A percentile compares a stretch with the other conserved stretches of the same genome.
phyloP scores from a whole-genome alignment of 1,284 basidiomycete species.

The Ustilago loliicola region DNA sequence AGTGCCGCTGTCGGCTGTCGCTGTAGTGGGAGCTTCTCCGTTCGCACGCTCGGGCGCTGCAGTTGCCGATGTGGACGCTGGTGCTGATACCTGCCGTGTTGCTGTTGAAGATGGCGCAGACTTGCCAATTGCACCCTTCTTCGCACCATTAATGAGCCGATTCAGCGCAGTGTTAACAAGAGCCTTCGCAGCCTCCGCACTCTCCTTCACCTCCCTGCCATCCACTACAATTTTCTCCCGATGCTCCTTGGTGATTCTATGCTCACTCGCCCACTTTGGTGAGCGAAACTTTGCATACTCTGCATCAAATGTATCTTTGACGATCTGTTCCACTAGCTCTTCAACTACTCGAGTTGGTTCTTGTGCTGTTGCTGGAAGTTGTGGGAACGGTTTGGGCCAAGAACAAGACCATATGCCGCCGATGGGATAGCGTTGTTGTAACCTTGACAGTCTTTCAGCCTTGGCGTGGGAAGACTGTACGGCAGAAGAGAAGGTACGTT shows the following conservation, averaged over 20 bases:
- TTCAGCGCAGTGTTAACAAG: constrained; percentile 25
- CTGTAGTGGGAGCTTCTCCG: neutral
- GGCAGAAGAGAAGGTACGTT: neutral
- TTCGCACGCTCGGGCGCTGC: neutral
- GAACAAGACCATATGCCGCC: constrained; percentile 14
- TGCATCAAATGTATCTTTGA: constrained; percentile 26
- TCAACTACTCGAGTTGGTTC: constrained; percentile 7
- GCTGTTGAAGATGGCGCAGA: neutral
- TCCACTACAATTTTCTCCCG: constrained; percentile 27
- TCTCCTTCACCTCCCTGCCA: constrained; percentile 22
- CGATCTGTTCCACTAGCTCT: constrained; percentile 21
- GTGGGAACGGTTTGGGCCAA: constrained; percentile 23
- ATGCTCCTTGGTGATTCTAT: constrained; percentile 25
- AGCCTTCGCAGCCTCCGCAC: constrained; percentile 28
- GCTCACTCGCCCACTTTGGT: constrained; percentile 20
- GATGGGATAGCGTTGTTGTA: constrained; percentile 21
- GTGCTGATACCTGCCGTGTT: neutral
- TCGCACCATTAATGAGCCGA: constrained; percentile 19
- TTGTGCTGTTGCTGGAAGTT: constrained; percentile 14
- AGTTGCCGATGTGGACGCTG: neutral
- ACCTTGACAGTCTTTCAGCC: neutral
- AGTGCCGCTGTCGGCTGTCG: neutral
- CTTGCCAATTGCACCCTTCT: constrained; percentile 18
- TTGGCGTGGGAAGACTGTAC: neutral
- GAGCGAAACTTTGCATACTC: constrained; percentile 37